Conservation (phyloP, 2,329 filamentous ascomycete species). For the Fusarium globosum region DNA sequence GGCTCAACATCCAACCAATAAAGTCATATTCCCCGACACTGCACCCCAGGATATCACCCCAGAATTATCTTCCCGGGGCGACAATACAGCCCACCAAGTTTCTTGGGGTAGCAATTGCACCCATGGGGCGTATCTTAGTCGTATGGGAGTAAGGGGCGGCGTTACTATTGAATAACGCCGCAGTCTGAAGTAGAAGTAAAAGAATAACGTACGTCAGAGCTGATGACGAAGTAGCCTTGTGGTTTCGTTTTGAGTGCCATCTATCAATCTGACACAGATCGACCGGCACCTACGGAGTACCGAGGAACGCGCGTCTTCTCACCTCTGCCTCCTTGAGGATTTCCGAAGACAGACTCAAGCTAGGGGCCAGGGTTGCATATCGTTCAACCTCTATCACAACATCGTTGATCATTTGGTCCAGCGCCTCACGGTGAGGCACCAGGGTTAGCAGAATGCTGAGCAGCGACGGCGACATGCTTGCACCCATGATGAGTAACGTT, state of each 20-base stretch:
- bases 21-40: slow-evolving; percentile 9
- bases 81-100: slow-evolving; percentile 2
- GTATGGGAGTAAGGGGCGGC: not conserved
- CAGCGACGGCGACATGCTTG: slow-evolving; percentile 81
- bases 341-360: slow-evolving; percentile 79
- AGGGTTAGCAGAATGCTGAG: slow-evolving; percentile 71
- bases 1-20: slow-evolving; percentile 32
- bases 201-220: not conserved
- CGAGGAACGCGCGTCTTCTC: slow-evolving; percentile 72
- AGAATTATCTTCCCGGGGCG: slow-evolving; percentile 18
- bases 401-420: slow-evolving; percentile 81
- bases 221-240: not conserved
- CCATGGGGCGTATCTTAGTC: not conserved
- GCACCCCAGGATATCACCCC: slow-evolving; percentile 28
- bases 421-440: slow-evolving; percentile 66
- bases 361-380: slow-evolving; percentile 80
- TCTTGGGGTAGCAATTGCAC: slow-evolving; percentile 7
- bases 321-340: slow-evolving; percentile 84
- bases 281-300: slow-evolving; percentile 50
- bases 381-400: slow-evolving; percentile 81
- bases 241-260: not conserved
- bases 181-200: not conserved
- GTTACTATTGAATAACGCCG: not conserved
- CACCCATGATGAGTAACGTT: slow-evolving; percentile 84
- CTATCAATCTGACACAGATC: not conserved